phyloP scores from a whole-genome alignment of 768 basidiomycete species.

The Amanita rimosa region DNA sequence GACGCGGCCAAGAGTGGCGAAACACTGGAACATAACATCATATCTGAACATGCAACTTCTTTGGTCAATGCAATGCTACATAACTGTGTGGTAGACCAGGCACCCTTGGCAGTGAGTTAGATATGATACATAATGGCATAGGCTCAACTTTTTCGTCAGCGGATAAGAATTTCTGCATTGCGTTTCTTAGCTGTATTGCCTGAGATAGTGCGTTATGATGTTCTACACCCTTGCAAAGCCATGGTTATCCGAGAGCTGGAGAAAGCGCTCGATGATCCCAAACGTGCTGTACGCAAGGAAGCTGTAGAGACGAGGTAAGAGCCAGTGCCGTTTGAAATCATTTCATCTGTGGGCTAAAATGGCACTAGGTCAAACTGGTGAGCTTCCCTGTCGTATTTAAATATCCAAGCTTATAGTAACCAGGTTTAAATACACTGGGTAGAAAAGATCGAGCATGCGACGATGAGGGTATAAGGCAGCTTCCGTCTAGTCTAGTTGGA shows the following conservation, averaged over 20 bases:
- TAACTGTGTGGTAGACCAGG: slow-evolving; percentile 39
- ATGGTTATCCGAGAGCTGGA: slow-evolving; percentile 65
- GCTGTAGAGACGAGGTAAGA: slow-evolving; percentile 70
- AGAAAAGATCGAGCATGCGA: slow-evolving; percentile 10
- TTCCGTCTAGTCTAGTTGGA: slow-evolving; percentile 22
- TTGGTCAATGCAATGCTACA: slow-evolving; percentile 65
- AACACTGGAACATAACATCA: slow-evolving; percentile 30
- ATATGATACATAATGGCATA: not conserved
- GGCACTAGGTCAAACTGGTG: slow-evolving; percentile 36
- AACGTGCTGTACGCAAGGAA: slow-evolving; percentile 69
- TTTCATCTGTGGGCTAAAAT: not conserved
- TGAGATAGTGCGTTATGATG: slow-evolving; percentile 64
- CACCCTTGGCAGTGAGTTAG: slow-evolving; percentile 39
- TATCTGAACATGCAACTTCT: slow-evolving; percentile 62
- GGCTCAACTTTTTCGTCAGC: slow-evolving; percentile 27
- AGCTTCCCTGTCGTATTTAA: slow-evolving; percentile 9
- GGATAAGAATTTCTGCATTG: slow-evolving; percentile 66
- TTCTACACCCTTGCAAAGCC: slow-evolving; percentile 72
- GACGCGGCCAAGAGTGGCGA: slow-evolving; percentile 55
- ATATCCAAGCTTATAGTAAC: slow-evolving; percentile 14
- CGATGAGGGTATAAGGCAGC: slow-evolving; percentile 10
- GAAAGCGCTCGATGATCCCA: slow-evolving; percentile 81
- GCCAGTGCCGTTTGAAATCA: not conserved
- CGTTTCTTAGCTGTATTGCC: slow-evolving; percentile 68
- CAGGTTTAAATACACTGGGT: slow-evolving; percentile 55